A percentile compares a stretch with the other conserved stretches of the same genome.
phyloP scores from a whole-genome alignment of 257 asterid genomes.

The Lycium barbarum region DNA sequence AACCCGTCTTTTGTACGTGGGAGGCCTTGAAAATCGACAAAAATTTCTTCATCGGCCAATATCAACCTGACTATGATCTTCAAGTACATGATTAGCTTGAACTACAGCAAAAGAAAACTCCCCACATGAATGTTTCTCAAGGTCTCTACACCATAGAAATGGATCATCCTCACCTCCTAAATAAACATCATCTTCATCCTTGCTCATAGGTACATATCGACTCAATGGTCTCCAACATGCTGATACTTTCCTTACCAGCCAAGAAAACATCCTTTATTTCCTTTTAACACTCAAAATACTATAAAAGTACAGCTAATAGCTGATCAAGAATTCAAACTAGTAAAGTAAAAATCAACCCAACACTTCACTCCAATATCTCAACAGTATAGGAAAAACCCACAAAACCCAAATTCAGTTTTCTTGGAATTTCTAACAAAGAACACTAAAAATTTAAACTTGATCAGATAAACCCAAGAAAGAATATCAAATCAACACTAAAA shows the following conservation, averaged over 20 bases:
- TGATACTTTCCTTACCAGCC: conserved; percentile 61
- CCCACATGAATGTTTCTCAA: conserved; percentile 78
- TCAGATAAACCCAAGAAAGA: background rate
- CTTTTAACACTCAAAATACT: conserved; percentile 39
- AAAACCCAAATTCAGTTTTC: background rate
- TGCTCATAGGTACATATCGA: conserved; percentile 79
- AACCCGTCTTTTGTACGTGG: no score
- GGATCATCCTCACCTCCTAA: conserved; percentile 61
- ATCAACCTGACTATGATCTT: conserved; percentile 87
- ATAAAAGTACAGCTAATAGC: background rate
- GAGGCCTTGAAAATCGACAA: no score
- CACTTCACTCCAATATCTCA: background rate
- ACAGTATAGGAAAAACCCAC: no score
- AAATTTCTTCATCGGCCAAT: conserved; percentile 64
- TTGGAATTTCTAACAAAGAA: background rate
- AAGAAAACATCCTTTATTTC: conserved; percentile 86
- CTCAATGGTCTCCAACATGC: conserved; percentile 71
- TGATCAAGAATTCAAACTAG: background rate
- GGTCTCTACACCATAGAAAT: conserved; percentile 75
- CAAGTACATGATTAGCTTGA: conserved; percentile 69
- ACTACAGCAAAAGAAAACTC: conserved; percentile 79
- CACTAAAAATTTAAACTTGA: background rate
- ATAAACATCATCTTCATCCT: conserved; percentile 57
- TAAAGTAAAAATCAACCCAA: background rate
- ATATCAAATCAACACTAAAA: background rate